Conservation (phyloP, 768 basidiomycete genomes). For the Paxillus rubicundulus region DNA sequence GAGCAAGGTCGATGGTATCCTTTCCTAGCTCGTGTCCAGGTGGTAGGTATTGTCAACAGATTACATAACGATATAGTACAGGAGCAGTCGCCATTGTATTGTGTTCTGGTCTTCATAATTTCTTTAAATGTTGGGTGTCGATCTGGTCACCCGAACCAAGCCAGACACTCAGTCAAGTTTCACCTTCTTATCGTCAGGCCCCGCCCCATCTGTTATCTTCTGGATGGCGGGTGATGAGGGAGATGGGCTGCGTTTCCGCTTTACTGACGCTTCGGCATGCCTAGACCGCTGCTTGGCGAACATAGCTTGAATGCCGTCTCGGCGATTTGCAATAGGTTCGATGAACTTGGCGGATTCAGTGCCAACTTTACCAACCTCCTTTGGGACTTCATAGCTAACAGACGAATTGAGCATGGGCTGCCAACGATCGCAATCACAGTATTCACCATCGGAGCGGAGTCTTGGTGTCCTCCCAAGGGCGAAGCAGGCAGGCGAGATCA, state of each 20-base stretch:
- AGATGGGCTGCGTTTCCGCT: conserved; percentile 30
- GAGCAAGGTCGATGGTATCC: background rate
- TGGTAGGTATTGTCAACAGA: background rate
- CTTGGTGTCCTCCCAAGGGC: conserved; percentile 51
- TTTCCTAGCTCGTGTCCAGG: background rate
- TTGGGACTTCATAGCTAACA: conserved; percentile 79
- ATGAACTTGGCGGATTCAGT: conserved; percentile 80
- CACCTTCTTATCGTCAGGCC: conserved; percentile 19
- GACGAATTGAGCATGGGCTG: background rate
- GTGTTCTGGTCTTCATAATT: background rate
- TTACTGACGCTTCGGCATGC: conserved; percentile 14
- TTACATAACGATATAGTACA: conserved; percentile 13
- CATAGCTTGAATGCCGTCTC: conserved; percentile 85
- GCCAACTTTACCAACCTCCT: conserved; percentile 89
- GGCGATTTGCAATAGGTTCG: conserved; percentile 71
- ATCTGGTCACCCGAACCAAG: background rate
- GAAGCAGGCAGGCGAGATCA: conserved; percentile 56
- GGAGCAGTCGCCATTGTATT: background rate
- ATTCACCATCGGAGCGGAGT: conserved; percentile 68
- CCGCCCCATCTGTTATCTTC: conserved; percentile 7
- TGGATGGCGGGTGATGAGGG: background rate
- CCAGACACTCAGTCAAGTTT: conserved; percentile 11
- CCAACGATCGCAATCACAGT: background rate
- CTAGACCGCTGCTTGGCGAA: conserved; percentile 60
- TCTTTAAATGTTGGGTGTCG: background rate